Evolutionary conservation across 1,284 basidiomycete genomes (phyloP).

Genomic region (Rhizoctonia solani): DNA sequence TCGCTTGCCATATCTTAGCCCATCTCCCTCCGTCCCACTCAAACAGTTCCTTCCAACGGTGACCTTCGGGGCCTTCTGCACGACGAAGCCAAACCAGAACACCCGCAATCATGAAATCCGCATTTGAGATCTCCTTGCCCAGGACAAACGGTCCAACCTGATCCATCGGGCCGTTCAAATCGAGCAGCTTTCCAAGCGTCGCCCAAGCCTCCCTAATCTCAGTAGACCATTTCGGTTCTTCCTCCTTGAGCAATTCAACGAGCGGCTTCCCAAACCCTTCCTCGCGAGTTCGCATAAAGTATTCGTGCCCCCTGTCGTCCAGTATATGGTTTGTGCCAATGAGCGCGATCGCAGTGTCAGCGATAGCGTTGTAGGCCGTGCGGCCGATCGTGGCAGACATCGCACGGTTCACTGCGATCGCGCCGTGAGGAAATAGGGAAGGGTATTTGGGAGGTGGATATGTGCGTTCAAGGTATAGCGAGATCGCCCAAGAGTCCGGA

Average conservation of each 20-base stretch:
- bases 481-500: conserved; percentile 39
- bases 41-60: background rate
- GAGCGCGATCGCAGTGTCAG: conserved; percentile 4
- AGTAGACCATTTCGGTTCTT: background rate
- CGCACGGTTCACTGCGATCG: conserved; percentile 1
- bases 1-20: conserved; percentile 9
- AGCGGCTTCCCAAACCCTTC: background rate
- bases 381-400: background rate
- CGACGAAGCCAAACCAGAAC: conserved; percentile 17
- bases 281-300: conserved; percentile 20
- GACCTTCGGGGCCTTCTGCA: background rate
- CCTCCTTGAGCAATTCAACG: conserved; percentile 5
- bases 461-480: conserved; percentile 38
- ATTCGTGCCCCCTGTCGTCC: conserved; percentile 23
- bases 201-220: conserved; percentile 3
- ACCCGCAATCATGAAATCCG: conserved; percentile 11
- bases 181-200: background rate
- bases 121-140: conserved; percentile 9
- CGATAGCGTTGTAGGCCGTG: background rate
- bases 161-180: background rate
- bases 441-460: conserved; percentile 35
- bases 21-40: conserved; percentile 24
- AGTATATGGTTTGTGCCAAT: background rate
- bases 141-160: conserved; percentile 16
- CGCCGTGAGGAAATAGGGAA: conserved; percentile 5